Evolutionary conservation across 164 flowering plant genomes (phyloP).

Genomic region (Chloranthus sessilifolius): DNA sequence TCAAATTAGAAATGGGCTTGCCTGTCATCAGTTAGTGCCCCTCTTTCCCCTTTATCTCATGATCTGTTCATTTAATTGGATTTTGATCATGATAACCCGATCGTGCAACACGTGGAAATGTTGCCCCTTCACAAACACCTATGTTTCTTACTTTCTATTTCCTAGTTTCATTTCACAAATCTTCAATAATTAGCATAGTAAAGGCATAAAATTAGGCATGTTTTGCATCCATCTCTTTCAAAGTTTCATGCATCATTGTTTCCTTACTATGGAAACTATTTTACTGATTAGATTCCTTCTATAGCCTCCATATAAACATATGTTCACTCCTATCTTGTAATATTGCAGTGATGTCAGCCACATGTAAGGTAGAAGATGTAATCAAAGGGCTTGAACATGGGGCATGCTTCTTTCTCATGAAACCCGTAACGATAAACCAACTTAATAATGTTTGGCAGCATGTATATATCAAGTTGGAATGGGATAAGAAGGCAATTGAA

Average conservation of each 20-base stretch:
- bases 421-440: slow-evolving; percentile 5
- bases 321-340: too few relatives aligned
- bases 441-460: slow-evolving; percentile 9
- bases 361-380: not conserved
- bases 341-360: slow-evolving; percentile 15
- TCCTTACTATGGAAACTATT: too few relatives aligned
- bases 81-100: too few relatives aligned
- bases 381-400: slow-evolving; percentile 10
- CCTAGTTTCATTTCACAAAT: too few relatives aligned
- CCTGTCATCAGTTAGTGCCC: slow-evolving; percentile 16
- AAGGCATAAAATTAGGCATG: too few relatives aligned
- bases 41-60: too few relatives aligned
- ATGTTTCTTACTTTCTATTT: not conserved
- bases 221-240: too few relatives aligned
- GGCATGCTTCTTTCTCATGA: slow-evolving; percentile 8
- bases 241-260: too few relatives aligned
- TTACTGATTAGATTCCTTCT: too few relatives aligned
- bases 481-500: not conserved
- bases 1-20: slow-evolving; percentile 7
- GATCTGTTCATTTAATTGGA: not conserved
- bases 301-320: too few relatives aligned
- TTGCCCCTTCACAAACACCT: not conserved
- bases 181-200: too few relatives aligned
- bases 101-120: too few relatives aligned
- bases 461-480: not conserved